Conservation (phyloP, 1,284 basidiomycete genomes). For the Ceratobasidium papillatum region DNA sequence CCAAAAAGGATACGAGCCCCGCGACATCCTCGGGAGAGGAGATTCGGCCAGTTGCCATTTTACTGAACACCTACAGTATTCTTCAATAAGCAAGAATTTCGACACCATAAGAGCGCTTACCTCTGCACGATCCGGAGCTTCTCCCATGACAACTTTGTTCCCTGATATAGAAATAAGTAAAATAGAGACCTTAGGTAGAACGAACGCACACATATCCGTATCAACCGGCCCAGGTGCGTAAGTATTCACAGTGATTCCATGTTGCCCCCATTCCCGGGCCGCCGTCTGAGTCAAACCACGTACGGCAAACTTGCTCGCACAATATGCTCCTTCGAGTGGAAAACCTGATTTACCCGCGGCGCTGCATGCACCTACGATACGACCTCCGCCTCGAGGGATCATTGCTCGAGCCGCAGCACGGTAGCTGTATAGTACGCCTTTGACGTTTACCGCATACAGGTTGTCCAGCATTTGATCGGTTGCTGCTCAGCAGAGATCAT, state of each 20-base stretch:
- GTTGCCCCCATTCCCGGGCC: conserved; percentile 46
- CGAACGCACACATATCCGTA: conserved; percentile 46
- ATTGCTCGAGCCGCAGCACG: conserved; percentile 48
- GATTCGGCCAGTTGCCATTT: conserved; percentile 18
- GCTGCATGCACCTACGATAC: conserved; percentile 46
- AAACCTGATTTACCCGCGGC: conserved; percentile 39
- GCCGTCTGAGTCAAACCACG: conserved; percentile 47
- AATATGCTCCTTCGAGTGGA: conserved; percentile 34
- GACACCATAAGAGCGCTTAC: background rate
- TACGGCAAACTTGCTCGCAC: conserved; percentile 47
- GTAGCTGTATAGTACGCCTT: conserved; percentile 47
- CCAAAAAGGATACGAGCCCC: conserved; percentile 32
- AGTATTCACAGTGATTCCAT: conserved; percentile 48
- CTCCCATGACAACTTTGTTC: conserved; percentile 31
- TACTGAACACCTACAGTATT: background rate
- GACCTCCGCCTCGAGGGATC: conserved; percentile 48
- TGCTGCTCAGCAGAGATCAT: background rate
- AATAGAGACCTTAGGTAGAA: background rate
- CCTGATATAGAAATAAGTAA: background rate
- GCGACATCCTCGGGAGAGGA: conserved; percentile 29
- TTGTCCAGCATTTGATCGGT: conserved; percentile 43
- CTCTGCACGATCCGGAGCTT: background rate
- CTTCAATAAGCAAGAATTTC: background rate
- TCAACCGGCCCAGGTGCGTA: conserved; percentile 48
- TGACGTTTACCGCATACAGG: conserved; percentile 46